These are phyloP conservation scores for Penicillium sp. DNA, from an alignment of 2,329 filamentous ascomycete species.

Conservation along the genomic window DNA sequence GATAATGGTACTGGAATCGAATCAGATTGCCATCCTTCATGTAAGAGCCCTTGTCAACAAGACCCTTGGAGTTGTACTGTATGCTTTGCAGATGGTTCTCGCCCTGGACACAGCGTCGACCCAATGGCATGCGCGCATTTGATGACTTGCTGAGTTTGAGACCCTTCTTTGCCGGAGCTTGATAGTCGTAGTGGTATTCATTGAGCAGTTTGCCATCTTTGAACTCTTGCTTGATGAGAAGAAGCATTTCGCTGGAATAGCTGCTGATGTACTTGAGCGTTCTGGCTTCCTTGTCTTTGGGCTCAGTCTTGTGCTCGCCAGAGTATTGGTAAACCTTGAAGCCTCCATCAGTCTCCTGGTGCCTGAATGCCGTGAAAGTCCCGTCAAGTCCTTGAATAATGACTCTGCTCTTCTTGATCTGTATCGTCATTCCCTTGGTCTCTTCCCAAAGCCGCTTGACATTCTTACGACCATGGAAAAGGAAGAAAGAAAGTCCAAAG, in stretches of 20 bases:
- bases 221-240: conserved; percentile 52
- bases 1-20: conserved; percentile 59
- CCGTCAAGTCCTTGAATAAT: conserved; percentile 55
- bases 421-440: conserved; percentile 54
- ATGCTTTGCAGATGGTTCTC: conserved; percentile 52
- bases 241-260: conserved; percentile 53
- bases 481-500: conserved; percentile 50
- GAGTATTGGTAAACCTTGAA: conserved; percentile 48
- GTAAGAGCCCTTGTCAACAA: conserved; percentile 58
- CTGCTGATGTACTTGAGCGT: conserved; percentile 52
- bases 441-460: conserved; percentile 53
- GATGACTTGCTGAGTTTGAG: conserved; percentile 32
- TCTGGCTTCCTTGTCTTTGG: conserved; percentile 44
- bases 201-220: conserved; percentile 49
- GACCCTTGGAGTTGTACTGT: conserved; percentile 57
- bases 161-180: conserved; percentile 30
- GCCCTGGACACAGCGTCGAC: conserved; percentile 54
- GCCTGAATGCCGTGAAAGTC: conserved; percentile 56
- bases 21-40: conserved; percentile 57
- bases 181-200: conserved; percentile 56
- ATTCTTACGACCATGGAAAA: conserved; percentile 55
- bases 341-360: conserved; percentile 40
- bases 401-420: conserved; percentile 52
- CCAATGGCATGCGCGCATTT: conserved; percentile 46
- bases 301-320: conserved; percentile 51